Evolutionary conservation across 1,139 yeast genomes (phyloP), one percentile per base, ranked within the genome.

Genomic region (Pichia sp.): DNA sequence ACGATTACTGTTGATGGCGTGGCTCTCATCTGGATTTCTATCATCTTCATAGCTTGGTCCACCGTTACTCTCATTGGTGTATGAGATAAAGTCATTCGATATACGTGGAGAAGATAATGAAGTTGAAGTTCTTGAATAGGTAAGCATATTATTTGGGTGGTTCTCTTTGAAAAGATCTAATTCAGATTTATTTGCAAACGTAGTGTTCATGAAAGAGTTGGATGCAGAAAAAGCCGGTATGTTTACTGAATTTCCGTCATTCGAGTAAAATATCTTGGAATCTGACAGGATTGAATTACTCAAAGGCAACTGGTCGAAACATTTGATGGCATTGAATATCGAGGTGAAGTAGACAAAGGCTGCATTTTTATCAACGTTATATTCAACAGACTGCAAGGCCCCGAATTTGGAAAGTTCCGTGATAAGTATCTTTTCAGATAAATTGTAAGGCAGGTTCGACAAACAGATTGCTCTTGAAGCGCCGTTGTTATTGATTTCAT

Each of bases 401-500:
- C 98, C 98, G 71, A 82, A 89, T 53, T 79, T 81, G 30, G 80
- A 73, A 59, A 92, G 77, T 67, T 87, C 96, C 19, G 78, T 76
- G 45, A 81, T 71, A 59, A 92, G 75, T 31, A 30, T 8, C 15
- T 57, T 69, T 56, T 48, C 87, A 19, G 87, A 75, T 51, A 86
- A 75, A 49, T 75, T 74, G 55, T 76, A 75, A 50, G 81, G 82
- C 54, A 90, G 74, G 63, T 82, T 83, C 29, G 96, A 95, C 59
- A 93, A 76, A 67, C 87, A 90, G 19, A 93, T 95, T 64, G 89
- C 88, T 72, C 98, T 80, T 5, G 97, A 88, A 8, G 98, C 98
- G 42, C 92, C 90, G 62, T 90, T 92, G 61, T 87, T 82, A 62
- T 85, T 85, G 50, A 92, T 88, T 23, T 93, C 87, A 56, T 81